Evolutionary conservation across 148 eudicot species (phyloP).

Genomic region (Cornus kousa): DNA sequence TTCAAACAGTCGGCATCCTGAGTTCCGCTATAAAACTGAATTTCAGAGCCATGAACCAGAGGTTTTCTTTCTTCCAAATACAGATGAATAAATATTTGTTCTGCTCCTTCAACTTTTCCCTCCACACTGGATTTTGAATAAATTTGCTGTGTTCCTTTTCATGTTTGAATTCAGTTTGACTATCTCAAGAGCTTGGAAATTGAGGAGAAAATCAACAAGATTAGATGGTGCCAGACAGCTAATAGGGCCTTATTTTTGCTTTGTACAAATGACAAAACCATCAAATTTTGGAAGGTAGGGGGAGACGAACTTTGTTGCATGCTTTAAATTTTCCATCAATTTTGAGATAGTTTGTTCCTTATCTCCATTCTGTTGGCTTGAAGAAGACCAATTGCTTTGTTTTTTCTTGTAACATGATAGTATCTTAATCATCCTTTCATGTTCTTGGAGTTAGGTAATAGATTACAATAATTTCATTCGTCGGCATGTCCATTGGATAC

Average conservation of each 20-base stretch:
- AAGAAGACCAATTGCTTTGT: background rate
- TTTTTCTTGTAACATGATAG: background rate
- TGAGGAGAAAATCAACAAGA: slow-evolving; percentile 99
- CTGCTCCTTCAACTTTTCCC: slow-evolving; percentile 5
- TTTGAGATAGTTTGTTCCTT: background rate
- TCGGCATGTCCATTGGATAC: too few relatives aligned
- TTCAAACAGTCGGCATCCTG: slow-evolving; percentile 74
- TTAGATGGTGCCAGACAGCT: slow-evolving; percentile 94
- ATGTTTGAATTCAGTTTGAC: slow-evolving; percentile 69
- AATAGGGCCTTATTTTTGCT: slow-evolving; percentile 89
- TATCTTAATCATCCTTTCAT: too few relatives aligned
- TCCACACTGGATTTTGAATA: background rate
- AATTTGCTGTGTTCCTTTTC: background rate
- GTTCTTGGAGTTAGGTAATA: background rate
- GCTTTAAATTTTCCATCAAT: background rate
- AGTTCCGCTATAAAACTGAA: slow-evolving; percentile 96
- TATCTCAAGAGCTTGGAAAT: slow-evolving; percentile 99
- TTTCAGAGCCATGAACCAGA: slow-evolving; percentile 99
- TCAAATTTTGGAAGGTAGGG: slow-evolving; percentile 92
- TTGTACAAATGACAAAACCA: slow-evolving; percentile 95
- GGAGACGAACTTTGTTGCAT: background rate
- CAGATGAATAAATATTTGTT: background rate
- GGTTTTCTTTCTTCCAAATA: slow-evolving; percentile 34
- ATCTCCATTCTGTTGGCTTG: background rate
- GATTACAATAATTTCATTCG: background rate